Evolutionary conservation across 2,329 filamentous ascomycete species (phyloP), one percentile per base, ranked within the genome.

Genomic region (Epichloe bromicola): DNA sequence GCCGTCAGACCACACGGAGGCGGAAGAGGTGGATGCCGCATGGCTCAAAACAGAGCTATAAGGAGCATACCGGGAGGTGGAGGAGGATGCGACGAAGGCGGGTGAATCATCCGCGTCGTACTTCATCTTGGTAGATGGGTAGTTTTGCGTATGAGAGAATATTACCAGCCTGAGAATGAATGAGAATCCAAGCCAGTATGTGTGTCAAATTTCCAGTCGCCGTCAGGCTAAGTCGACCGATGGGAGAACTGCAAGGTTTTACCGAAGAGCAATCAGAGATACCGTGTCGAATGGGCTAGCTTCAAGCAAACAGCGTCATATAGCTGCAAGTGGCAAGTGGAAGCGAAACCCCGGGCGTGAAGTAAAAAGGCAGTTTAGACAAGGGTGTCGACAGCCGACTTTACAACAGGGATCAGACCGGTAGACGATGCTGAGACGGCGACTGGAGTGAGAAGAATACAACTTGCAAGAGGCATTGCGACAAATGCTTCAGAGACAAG

Each of bases 1-100:
- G 48, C 74, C 78, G 61, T 85, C 75, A 57, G 88, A 93, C 75
- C 88, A 93, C 60, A 88, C 75, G 36, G 87, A 93, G 51, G 82
- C 79, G 52, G 83, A 79, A 19, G 86, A 89, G 51, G 85, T 85
- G 33, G 86, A 88, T 53, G 85, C 80, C 59, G 85, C 86, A 51
- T 84, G 84, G 62, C 83, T 80, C 73, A 88, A 71, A 41, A 84
- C 83, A 53, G 81, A 78, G 64, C 78, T 79, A 68, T 88, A 90
- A 57, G 82, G 78, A 54, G 70, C 70, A 71, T 76, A 74, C 65
- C 65, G 70, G 39, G 49, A 30, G 61, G 59, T 57, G 55, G 50
- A 26, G 14, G 70, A 67, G 58, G 68, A 64, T 56, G 67, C 66
- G 66, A 70, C 68, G 64, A 73, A 74, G 66, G 71, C 70, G 69